A percentile compares a stretch with the other conserved stretches of the same genome.
phyloP scores from a whole-genome alignment of 2,329 filamentous ascomycete genomes.

The Colletotrichum horii region DNA sequence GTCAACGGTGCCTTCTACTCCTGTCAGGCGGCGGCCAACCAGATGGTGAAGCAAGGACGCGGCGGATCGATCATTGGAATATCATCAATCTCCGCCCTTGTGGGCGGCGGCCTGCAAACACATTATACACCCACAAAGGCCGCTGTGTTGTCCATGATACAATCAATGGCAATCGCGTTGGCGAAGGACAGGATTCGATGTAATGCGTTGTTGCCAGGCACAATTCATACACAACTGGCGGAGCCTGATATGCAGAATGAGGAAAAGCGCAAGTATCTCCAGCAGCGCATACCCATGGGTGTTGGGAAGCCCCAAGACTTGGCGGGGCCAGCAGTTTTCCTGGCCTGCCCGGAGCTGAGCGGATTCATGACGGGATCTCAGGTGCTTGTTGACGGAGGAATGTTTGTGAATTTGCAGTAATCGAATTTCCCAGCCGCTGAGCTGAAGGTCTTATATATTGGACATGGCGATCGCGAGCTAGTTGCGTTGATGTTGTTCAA shows the following conservation, averaged over 20 bases:
- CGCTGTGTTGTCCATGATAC: conserved; percentile 71
- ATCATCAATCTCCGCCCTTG: conserved; percentile 67
- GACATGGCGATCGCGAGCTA: too few relatives aligned
- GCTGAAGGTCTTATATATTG: background rate
- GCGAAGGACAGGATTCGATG: conserved; percentile 70
- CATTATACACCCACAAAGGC: conserved; percentile 80
- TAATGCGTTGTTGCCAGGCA: conserved; percentile 73
- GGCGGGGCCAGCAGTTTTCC: conserved; percentile 74
- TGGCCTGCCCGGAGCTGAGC: conserved; percentile 69
- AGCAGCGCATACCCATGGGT: conserved; percentile 69
- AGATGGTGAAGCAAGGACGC: conserved; percentile 55
- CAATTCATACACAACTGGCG: conserved; percentile 73
- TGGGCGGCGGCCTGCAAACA: conserved; percentile 70
- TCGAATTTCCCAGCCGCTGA: background rate
- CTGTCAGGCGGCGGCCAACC: conserved; percentile 64
- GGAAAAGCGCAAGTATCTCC: conserved; percentile 70
- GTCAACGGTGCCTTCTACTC: conserved; percentile 74
- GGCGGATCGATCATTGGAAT: conserved; percentile 70
- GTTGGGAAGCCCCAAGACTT: conserved; percentile 67
- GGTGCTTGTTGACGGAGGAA: conserved; percentile 74
- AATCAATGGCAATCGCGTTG: conserved; percentile 70
- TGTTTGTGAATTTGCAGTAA: conserved; percentile 75
- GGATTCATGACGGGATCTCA: conserved; percentile 72
- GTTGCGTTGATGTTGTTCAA: too few relatives aligned
- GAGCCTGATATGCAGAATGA: conserved; percentile 69